Evolutionary conservation across 352 stramenopile species (phyloP), one percentile per base, ranked within the genome.

Genomic region (Phytopythium vexans): DNA sequence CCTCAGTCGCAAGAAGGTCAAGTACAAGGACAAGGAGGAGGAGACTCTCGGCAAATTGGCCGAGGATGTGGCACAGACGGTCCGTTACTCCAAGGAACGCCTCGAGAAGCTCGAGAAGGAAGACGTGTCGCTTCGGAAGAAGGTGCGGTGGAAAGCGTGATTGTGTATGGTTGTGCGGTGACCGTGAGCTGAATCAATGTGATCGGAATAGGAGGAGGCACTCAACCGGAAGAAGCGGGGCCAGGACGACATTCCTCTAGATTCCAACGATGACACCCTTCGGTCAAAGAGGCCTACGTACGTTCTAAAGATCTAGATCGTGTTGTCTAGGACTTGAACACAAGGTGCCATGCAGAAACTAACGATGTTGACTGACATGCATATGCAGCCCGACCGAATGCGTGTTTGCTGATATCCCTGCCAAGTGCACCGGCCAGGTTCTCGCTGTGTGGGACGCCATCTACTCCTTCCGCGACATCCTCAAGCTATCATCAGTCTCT

Each of bases 1-100:
- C 42, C 60, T 92, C 7, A 93, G 82, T 44, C 72, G 77, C 49
- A 89, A 91, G 66, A 95, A 95, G 60, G 74, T 95, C 71, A 92
- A 92, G 65, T 95, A 93, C 64, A 92, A 93, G 63, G 85, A 93
- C 55, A 89, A 92, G 50, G 85, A 95, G 46, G 85, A 95, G 41
- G 85, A 95, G 44, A 95, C 84, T 41, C 68, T 95, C 14, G 85
- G 85, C 15, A 84, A 74, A 44, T 60, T 95, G 1, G 85, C 85
- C 0, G 85, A 95, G 49, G 72, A 93, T 51, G 68, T 92, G 8
- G 81, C 72, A n/a, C 72, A 90, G 54, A 91, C 81, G 0, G 80
- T 95, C 16, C 77, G 82, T 8, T 41, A 68, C 5, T 68, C 80
- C 1, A 95, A 94, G 50, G 86, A 95, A 38, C 84, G 86, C 34